phyloP scores from a whole-genome alignment of 73 alveolate genomes.

The Paraurostyla sp. region DNA sequence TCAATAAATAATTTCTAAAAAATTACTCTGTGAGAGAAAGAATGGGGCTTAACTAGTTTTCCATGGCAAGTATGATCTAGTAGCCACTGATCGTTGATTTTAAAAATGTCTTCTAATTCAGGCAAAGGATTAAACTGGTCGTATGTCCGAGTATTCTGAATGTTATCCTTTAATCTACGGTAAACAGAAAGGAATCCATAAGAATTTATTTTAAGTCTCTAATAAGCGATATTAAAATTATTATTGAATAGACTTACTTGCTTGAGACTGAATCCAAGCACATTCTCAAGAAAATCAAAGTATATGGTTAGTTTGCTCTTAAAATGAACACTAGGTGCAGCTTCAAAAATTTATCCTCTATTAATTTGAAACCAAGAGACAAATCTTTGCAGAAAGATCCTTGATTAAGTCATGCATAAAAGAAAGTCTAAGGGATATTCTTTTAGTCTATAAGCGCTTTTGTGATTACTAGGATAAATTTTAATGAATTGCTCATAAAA shows the following conservation, averaged over 20 bases:
- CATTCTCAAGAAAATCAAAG: constrained; percentile 7
- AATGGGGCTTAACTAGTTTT: neutral
- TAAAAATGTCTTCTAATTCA: no score
- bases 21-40: constrained; percentile 4
- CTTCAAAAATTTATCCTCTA: neutral
- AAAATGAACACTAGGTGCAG: neutral
- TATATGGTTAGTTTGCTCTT: neutral
- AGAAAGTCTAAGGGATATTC: neutral
- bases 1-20: neutral
- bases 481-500: constrained; percentile 27
- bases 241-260: neutral
- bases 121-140: neutral
- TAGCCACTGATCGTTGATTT: no score
- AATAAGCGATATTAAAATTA: neutral
- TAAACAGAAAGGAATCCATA: neutral
- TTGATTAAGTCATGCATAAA: constrained; percentile 11
- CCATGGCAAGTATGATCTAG: constrained; percentile 14
- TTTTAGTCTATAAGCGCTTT: neutral
- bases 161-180: neutral
- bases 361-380: neutral
- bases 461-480: neutral
- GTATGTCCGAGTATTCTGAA: neutral
- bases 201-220: neutral
- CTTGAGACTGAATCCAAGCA: neutral
- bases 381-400: constrained; percentile 10